Evolutionary conservation across 805 yeast species (phyloP), one percentile per base, ranked within the genome.

Genomic region (Barnettozyma siamensis): DNA sequence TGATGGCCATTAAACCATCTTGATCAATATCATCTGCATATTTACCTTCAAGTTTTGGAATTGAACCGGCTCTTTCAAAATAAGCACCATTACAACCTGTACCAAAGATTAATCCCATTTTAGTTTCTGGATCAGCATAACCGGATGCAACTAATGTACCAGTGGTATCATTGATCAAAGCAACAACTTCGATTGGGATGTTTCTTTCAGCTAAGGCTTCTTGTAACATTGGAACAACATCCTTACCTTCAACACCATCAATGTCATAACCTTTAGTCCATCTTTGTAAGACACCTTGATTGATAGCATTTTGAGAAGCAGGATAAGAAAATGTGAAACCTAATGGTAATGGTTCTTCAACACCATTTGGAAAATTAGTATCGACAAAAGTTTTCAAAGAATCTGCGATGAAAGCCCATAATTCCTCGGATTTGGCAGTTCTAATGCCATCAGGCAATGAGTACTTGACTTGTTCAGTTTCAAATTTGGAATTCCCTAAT

Each of bases 241-340:
- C 94, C 44, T 84, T 77, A 49, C 96, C 96, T 69, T 91, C 98
- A 43, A 91, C 96, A 45, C 83, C 87, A 45, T 76, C 83, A 54
- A 91, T 88, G 64, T 91, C 96, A 67, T 86, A 91, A 50, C 98
- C 99, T 70, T 91, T 91, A 48, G 98, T 91, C 98, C 98, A 91
- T 65, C 91, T 77, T 72, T 88, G 96, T 60, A 91, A 75, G 42
- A 83, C 60, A 64, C 98, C 99, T 53, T 75, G 72, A 70, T 87
- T 83, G 63, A 91, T 87, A 46, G 84, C 83, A 51, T 69, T 63
- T 67, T 91, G 99, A 32, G 83, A 70, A 32, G 86, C 84, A 46
- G 98, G 97, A 70, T 82, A 91, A 12, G 94, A 83, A 70, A 91
- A 91, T 30, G 98, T 91, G 76, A 91, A 91, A 37, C 99, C 98